Conservation (phyloP, 495 filamentous ascomycete species). For the Neurospora sp. region DNA sequence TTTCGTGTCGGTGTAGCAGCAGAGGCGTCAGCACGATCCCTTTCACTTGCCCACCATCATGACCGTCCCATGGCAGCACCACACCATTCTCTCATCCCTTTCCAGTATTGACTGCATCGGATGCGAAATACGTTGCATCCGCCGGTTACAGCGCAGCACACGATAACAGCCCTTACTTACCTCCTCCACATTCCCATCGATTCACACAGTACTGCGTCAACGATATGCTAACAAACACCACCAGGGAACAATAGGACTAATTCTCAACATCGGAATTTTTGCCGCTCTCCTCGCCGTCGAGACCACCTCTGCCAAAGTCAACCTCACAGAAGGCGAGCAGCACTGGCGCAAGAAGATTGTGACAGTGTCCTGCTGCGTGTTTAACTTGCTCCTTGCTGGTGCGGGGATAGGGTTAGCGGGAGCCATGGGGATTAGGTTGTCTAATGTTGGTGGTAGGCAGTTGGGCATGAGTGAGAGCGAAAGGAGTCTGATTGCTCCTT, state of each 20-base stretch:
- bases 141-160: background rate
- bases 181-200: background rate
- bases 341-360: slow-evolving; percentile 21
- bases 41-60: background rate
- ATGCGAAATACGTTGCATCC: background rate
- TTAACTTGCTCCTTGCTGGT: slow-evolving; percentile 18
- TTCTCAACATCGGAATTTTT: slow-evolving; percentile 15
- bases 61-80: background rate
- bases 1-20: background rate
- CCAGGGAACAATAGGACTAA: slow-evolving; percentile 17
- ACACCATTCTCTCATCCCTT: background rate
- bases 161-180: background rate
- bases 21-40: background rate
- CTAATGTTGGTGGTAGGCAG: background rate
- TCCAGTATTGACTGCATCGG: background rate
- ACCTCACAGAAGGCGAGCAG: slow-evolving; percentile 21
- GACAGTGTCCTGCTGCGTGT: slow-evolving; percentile 18
- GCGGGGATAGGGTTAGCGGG: slow-evolving; percentile 14
- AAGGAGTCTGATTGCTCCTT: slow-evolving; percentile 14
- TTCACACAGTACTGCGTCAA: no score
- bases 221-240: background rate
- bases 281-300: slow-evolving; percentile 13
- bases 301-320: slow-evolving; percentile 4
- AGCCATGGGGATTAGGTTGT: slow-evolving; percentile 10
- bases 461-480: background rate